Conservation (phyloP, 2,329 filamentous ascomycete species). For the Xylariaceae sp. region DNA sequence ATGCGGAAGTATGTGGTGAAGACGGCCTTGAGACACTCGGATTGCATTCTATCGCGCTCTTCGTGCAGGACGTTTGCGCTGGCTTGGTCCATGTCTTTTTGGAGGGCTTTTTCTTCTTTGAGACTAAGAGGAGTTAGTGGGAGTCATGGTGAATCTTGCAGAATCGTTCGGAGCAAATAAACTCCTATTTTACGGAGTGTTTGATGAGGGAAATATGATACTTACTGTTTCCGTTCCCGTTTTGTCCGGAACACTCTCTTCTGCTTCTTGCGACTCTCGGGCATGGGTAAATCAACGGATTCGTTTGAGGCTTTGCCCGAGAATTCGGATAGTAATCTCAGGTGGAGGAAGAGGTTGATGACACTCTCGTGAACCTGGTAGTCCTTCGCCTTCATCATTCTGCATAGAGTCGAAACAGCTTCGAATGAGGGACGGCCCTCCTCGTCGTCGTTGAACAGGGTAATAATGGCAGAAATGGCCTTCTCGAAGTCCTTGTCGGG, state of each 20-base stretch:
- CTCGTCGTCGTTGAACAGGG: slow-evolving; percentile 78
- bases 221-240: slow-evolving; percentile 62
- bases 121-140: slow-evolving; percentile 37
- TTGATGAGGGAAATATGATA: neutral
- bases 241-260: slow-evolving; percentile 88
- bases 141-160: neutral
- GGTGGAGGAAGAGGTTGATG: slow-evolving; percentile 83
- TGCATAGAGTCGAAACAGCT: slow-evolving; percentile 74
- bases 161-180: neutral
- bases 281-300: slow-evolving; percentile 55
- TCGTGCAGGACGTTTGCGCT: slow-evolving; percentile 89
- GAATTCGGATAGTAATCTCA: slow-evolving; percentile 85
- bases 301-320: slow-evolving; percentile 76
- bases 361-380: slow-evolving; percentile 80
- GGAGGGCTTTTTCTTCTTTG: slow-evolving; percentile 79
- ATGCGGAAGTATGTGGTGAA: slow-evolving; percentile 95
- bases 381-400: slow-evolving; percentile 89
- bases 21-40: slow-evolving; percentile 91
- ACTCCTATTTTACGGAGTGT: neutral
- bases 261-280: slow-evolving; percentile 58
- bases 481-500: slow-evolving; percentile 71
- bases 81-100: slow-evolving; percentile 89
- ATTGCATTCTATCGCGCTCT: slow-evolving; percentile 88
- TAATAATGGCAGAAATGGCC: slow-evolving; percentile 72
- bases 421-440: slow-evolving; percentile 86